Evolutionary conservation across 352 stramenopile genomes (phyloP).

Genomic region (Globisporangium heterothallicum): DNA sequence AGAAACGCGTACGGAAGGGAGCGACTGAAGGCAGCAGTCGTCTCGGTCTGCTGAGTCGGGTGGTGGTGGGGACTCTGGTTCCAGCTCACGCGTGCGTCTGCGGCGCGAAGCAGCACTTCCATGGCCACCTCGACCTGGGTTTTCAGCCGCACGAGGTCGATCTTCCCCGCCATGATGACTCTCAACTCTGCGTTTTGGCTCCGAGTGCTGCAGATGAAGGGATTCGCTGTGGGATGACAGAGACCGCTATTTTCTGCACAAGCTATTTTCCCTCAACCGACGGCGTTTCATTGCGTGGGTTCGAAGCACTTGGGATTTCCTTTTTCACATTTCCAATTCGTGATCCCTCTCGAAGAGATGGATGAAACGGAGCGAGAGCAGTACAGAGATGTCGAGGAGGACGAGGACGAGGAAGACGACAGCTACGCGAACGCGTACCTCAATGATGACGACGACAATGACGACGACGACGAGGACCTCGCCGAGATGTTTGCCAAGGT

Average conservation of each 20-base stretch:
- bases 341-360: constrained; percentile 12
- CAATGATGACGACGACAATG: constrained; percentile 28
- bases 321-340: neutral
- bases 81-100: constrained; percentile 61
- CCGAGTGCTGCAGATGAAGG: neutral
- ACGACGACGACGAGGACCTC: constrained; percentile 42
- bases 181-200: neutral
- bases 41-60: neutral
- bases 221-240: neutral
- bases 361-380: constrained; percentile 18
- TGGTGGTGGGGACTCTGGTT: constrained; percentile 12
- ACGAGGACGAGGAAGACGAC: constrained; percentile 23
- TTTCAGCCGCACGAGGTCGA: constrained; percentile 47
- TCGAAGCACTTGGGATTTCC: too few relatives aligned
- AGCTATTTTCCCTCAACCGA: neutral
- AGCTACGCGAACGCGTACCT: constrained; percentile 37
- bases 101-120: constrained; percentile 48
- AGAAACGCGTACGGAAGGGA: constrained; percentile 42
- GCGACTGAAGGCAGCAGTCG: neutral
- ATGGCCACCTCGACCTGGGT: constrained; percentile 48
- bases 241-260: neutral
- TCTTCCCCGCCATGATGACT: constrained; percentile 8
- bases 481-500: constrained; percentile 75
- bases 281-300: neutral
- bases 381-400: constrained; percentile 16